Percentiles rank a stretch among this genome's conserved stretches.
These are phyloP conservation scores for Magnusiomyces paraingens DNA, from an alignment of 1,139 yeast genomes.

Conservation along the genomic window DNA sequence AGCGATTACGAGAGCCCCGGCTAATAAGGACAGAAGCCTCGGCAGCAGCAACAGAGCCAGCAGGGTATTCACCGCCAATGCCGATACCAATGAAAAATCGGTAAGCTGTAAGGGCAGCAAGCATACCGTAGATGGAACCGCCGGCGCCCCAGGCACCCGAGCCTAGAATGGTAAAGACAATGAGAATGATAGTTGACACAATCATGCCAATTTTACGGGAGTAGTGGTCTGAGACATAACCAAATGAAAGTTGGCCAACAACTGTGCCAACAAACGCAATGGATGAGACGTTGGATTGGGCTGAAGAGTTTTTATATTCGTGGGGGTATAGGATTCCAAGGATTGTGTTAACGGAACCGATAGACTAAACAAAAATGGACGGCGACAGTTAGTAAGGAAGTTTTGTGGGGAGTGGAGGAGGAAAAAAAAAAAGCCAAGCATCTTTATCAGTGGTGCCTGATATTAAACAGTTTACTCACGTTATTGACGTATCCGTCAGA, in stretches of 20 bases:
- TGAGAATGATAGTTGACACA: constrained; percentile 62
- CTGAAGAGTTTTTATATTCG: constrained; percentile 54
- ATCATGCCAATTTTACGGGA: constrained; percentile 81
- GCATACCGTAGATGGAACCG: constrained; percentile 58
- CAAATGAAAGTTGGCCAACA: constrained; percentile 77
- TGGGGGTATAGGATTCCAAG: constrained; percentile 57
- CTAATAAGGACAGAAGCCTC: constrained; percentile 81
- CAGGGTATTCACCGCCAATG: constrained; percentile 78
- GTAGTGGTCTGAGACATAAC: constrained; percentile 68
- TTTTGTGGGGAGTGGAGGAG: background rate
- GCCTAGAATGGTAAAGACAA: constrained; percentile 67
- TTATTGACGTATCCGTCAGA: constrained; percentile 89
- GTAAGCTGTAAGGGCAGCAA: constrained; percentile 75
- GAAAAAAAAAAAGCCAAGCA: background rate
- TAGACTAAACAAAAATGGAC: constrained; percentile 36
- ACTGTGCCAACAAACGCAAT: constrained; percentile 90
- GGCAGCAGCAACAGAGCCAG: constrained; percentile 89
- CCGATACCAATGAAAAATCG: constrained; percentile 85
- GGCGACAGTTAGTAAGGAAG: background rate
- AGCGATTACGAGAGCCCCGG: constrained; percentile 78
- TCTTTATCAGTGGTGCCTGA: background rate
- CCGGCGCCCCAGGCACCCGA: constrained; percentile 85
- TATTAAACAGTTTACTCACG: constrained; percentile 16
- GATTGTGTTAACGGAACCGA: constrained; percentile 69
- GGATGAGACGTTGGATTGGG: constrained; percentile 74